These are phyloP conservation scores for Penicillium pancosmium DNA, from an alignment of 495 filamentous ascomycete genomes.

Conservation along the genomic window DNA sequence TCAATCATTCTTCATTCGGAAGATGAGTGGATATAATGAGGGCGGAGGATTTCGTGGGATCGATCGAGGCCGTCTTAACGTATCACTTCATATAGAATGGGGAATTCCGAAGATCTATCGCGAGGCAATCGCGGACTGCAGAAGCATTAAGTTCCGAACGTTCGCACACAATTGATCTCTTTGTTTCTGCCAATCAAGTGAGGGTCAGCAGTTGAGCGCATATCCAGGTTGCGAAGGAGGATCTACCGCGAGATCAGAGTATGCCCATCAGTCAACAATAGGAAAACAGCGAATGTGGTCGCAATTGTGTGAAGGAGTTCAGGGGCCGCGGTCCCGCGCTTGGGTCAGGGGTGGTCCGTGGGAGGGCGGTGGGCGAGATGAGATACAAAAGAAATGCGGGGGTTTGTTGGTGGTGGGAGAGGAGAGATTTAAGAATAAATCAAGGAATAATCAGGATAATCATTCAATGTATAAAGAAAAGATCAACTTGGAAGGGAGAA, in stretches of 20 bases:
- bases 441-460: background rate
- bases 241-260: background rate
- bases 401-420: background rate
- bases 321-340: constrained; percentile 5
- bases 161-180: constrained; percentile 13
- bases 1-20: constrained; percentile 21
- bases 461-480: too few relatives aligned
- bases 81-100: constrained; percentile 18
- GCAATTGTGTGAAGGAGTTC: constrained; percentile 3
- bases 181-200: background rate
- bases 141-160: constrained; percentile 12
- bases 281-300: background rate
- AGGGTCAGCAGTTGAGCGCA: background rate
- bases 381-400: background rate
- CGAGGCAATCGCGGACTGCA: constrained; percentile 12
- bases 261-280: background rate
- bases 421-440: background rate
- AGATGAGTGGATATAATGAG: background rate
- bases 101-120: constrained; percentile 13
- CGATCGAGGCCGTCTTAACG: constrained; percentile 12
- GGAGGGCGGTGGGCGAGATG: constrained; percentile 7
- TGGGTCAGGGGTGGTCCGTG: constrained; percentile 14
- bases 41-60: background rate
- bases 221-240: background rate
- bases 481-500: too few relatives aligned